Evolutionary conservation across 441 rosid genomes (phyloP).

Genomic region (Gossypium gossypioides): DNA sequence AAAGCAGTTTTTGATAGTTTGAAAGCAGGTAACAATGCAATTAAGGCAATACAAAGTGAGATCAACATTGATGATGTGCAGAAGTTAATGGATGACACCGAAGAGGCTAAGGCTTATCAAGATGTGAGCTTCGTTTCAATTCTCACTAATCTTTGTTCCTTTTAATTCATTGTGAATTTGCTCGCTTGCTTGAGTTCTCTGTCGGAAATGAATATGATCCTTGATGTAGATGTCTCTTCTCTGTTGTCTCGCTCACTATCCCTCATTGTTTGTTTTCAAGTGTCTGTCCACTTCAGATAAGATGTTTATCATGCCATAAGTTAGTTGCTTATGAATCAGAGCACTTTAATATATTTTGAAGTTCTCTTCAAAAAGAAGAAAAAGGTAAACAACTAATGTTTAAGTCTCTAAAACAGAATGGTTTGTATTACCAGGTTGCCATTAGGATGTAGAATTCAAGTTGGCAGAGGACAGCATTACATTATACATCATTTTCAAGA

Average conservation of each 20-base stretch:
- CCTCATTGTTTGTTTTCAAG: not conserved
- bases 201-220: not conserved
- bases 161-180: not conserved
- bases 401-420: not conserved
- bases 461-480: not conserved
- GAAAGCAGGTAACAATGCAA: constrained; percentile 64
- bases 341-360: not conserved
- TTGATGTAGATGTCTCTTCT: not conserved
- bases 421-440: not conserved
- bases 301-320: not conserved
- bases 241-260: not conserved
- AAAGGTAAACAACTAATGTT: not conserved
- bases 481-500: not conserved
- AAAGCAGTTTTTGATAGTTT: constrained; percentile 85
- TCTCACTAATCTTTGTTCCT: not conserved
- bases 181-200: not conserved
- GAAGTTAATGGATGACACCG: constrained; percentile 85
- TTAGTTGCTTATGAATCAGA: not conserved
- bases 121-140: constrained; percentile 53
- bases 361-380: no score
- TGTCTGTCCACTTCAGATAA: not conserved
- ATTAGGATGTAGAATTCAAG: not conserved
- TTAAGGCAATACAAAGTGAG: constrained; percentile 82
- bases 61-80: constrained; percentile 80
- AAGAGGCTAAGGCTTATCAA: constrained; percentile 86